Conservation (phyloP, 2,329 filamentous ascomycete species). For the Fusarium irregulare region DNA sequence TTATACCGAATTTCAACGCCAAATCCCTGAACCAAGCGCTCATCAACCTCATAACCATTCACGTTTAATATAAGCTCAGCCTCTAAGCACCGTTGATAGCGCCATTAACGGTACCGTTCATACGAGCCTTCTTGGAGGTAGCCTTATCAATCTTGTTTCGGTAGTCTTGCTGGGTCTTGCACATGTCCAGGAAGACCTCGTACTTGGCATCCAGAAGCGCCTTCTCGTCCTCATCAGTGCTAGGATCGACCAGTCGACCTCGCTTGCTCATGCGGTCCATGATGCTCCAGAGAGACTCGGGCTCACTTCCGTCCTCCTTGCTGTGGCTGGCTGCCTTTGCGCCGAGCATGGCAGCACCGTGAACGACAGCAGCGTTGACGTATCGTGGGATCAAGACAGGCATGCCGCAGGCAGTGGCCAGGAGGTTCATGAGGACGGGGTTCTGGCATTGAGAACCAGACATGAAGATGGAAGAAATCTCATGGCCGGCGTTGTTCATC, state of each 20-base stretch:
- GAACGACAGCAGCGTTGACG: slow-evolving; percentile 93
- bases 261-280: slow-evolving; percentile 99
- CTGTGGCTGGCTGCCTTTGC: slow-evolving; percentile 94
- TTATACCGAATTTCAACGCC: slow-evolving; percentile 20
- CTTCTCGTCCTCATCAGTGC: slow-evolving; percentile 77
- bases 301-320: slow-evolving; percentile 72
- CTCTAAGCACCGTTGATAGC: slow-evolving; percentile 47
- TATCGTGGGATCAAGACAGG: slow-evolving; percentile 94
- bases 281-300: slow-evolving; percentile 91
- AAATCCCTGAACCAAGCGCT: slow-evolving; percentile 20
- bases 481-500: slow-evolving; percentile 92
- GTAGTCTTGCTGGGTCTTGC: slow-evolving; percentile 84
- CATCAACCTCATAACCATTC: slow-evolving; percentile 15
- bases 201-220: slow-evolving; percentile 89
- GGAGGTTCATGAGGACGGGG: slow-evolving; percentile 87
- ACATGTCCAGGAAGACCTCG: slow-evolving; percentile 94
- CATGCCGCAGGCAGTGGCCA: slow-evolving; percentile 91
- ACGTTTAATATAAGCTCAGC: slow-evolving; percentile 1
- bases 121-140: slow-evolving; percentile 52
- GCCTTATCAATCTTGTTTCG: slow-evolving; percentile 80
- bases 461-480: slow-evolving; percentile 96
- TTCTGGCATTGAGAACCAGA: slow-evolving; percentile 98
- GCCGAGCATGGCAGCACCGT: slow-evolving; percentile 98
- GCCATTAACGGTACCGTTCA: slow-evolving; percentile 49
- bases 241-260: slow-evolving; percentile 83